Evolutionary conservation across 768 basidiomycete species (phyloP).

Genomic region (Phaeolepiota aurea): DNA sequence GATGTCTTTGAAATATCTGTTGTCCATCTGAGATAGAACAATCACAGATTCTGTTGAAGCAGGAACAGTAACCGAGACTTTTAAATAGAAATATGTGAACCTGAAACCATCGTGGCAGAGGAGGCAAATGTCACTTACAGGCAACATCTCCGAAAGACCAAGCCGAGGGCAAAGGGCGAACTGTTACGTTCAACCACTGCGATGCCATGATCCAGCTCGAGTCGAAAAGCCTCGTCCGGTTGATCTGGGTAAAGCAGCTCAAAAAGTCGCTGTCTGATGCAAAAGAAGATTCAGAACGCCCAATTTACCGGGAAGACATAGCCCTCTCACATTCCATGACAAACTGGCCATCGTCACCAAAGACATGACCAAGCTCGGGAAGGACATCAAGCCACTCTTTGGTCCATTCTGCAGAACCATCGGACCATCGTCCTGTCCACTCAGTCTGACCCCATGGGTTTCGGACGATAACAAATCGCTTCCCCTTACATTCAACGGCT

Average conservation of each 20-base stretch:
- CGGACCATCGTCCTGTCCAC: conserved; percentile 42
- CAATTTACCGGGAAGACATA: not conserved
- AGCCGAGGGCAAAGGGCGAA: conserved; percentile 33
- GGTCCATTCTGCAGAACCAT: conserved; percentile 44
- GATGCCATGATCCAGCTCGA: conserved; percentile 37
- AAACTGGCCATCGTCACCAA: conserved; percentile 42
- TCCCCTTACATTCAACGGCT: conserved; percentile 34
- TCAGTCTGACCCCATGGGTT: conserved; percentile 44
- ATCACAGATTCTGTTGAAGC: conserved; percentile 33
- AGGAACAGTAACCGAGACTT: conserved; percentile 39
- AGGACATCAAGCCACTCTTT: conserved; percentile 35
- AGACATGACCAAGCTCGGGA: conserved; percentile 27
- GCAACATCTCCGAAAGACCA: conserved; percentile 50
- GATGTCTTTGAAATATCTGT: conserved; percentile 40
- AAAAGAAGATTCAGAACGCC: conserved; percentile 1
- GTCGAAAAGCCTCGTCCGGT: conserved; percentile 39
- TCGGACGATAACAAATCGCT: conserved; percentile 37
- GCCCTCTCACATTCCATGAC: conserved; percentile 36
- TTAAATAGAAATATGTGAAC: not conserved
- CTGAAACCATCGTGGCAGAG: not conserved
- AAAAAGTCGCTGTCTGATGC: conserved; percentile 31
- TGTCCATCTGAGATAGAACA: conserved; percentile 43
- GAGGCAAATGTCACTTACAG: conserved; percentile 24
- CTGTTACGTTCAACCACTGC: conserved; percentile 39
- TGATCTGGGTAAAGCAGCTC: conserved; percentile 33